phyloP scores from a whole-genome alignment of 2,329 filamentous ascomycete species.

The Ascochyta fabae region DNA sequence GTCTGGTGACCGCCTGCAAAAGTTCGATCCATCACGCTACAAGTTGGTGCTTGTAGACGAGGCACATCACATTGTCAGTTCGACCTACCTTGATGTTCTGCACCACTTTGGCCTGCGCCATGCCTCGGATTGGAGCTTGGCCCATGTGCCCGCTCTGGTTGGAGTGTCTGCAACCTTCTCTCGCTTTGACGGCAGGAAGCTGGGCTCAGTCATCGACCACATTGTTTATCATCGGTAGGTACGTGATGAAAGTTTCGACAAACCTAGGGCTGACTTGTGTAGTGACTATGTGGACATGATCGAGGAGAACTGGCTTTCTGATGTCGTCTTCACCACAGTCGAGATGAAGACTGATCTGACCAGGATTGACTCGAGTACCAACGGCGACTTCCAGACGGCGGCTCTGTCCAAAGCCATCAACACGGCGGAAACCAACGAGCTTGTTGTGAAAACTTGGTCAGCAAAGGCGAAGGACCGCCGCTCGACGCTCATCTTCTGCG shows the following conservation, averaged over 20 bases:
- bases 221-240: slow-evolving; percentile 86
- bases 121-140: slow-evolving; percentile 44
- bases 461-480: slow-evolving; percentile 74
- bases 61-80: slow-evolving; percentile 93
- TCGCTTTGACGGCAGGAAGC: slow-evolving; percentile 81
- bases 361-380: slow-evolving; percentile 66
- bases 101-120: slow-evolving; percentile 77
- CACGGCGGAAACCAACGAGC: slow-evolving; percentile 77
- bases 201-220: slow-evolving; percentile 87
- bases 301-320: slow-evolving; percentile 86
- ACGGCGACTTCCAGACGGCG: slow-evolving; percentile 79
- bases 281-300: slow-evolving; percentile 80
- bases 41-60: slow-evolving; percentile 95
- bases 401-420: slow-evolving; percentile 87
- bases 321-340: slow-evolving; percentile 94
- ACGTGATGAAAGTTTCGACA: too few species aligned
- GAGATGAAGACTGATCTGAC: slow-evolving; percentile 81
- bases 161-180: slow-evolving; percentile 86
- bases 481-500: slow-evolving; percentile 93
- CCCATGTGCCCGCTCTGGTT: slow-evolving; percentile 65
- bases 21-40: slow-evolving; percentile 80
- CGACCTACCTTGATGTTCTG: slow-evolving; percentile 76
- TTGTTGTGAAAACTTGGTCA: slow-evolving; percentile 86
- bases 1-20: slow-evolving; percentile 76
- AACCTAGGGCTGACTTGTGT: slow-evolving; percentile 4